phyloP scores from a whole-genome alignment of 1,284 basidiomycete genomes.

The Golubevia sp. region DNA sequence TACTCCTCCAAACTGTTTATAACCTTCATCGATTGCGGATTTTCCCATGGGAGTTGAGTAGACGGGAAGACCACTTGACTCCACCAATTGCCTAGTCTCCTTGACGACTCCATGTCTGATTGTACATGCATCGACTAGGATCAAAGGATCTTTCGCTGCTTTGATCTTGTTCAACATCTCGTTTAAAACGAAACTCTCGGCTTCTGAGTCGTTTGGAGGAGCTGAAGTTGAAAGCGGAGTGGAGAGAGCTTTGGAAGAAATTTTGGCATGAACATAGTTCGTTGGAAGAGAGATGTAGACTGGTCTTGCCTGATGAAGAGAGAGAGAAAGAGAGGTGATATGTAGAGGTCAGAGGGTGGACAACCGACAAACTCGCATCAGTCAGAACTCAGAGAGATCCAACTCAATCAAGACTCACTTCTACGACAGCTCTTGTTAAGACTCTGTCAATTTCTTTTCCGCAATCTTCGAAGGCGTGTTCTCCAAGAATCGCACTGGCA shows the following conservation, averaged over 20 bases:
- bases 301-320: constrained; percentile 71
- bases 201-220: constrained; percentile 67
- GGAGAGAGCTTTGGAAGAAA: constrained; percentile 72
- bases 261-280: constrained; percentile 75
- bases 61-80: constrained; percentile 67
- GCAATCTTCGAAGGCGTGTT: constrained; percentile 57
- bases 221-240: constrained; percentile 63
- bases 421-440: constrained; percentile 73
- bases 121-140: constrained; percentile 87
- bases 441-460: constrained; percentile 76
- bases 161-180: constrained; percentile 73
- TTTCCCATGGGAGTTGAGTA: constrained; percentile 84
- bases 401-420: constrained; percentile 10
- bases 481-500: constrained; percentile 66
- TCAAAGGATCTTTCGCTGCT: constrained; percentile 72
- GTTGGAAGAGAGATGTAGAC: constrained; percentile 88
- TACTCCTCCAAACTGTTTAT: constrained; percentile 85
- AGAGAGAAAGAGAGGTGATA: not conserved
- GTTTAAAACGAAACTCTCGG: constrained; percentile 75
- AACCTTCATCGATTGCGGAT: constrained; percentile 76
- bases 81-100: constrained; percentile 73
- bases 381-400: too few relatives aligned
- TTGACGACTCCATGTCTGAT: constrained; percentile 76
- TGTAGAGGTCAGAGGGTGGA: too few relatives aligned
- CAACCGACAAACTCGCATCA: too few relatives aligned